Conservation (phyloP, 768 basidiomycete species). For the Chiua virens region DNA sequence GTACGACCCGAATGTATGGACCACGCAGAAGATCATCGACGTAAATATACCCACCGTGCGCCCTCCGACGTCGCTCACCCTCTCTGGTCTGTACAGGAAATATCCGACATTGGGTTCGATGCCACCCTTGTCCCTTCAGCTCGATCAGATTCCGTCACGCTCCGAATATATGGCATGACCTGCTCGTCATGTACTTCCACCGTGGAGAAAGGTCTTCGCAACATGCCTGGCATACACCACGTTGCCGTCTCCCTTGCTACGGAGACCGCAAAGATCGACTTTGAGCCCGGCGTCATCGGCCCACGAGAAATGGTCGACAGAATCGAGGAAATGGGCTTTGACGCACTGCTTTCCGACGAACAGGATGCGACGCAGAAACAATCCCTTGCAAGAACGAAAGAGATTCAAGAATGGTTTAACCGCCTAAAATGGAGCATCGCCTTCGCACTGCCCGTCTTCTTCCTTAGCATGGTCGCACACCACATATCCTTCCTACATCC, state of each 20-base stretch:
- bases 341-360: conserved; percentile 81
- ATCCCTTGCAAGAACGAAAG: conserved; percentile 85
- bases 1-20: conserved; percentile 85
- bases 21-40: conserved; percentile 70
- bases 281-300: conserved; percentile 70
- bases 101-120: conserved; percentile 91
- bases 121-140: conserved; percentile 70
- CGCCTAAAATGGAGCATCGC: conserved; percentile 71
- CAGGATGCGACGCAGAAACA: conserved; percentile 81
- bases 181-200: conserved; percentile 79
- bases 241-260: conserved; percentile 77
- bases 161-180: conserved; percentile 91
- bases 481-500: conserved; percentile 59
- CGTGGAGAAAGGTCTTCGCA: conserved; percentile 67
- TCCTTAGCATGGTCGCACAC: conserved; percentile 83
- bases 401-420: conserved; percentile 85
- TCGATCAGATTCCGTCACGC: conserved; percentile 64
- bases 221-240: conserved; percentile 69
- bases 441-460: conserved; percentile 94
- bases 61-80: conserved; percentile 4
- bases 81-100: conserved; percentile 57
- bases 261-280: conserved; percentile 71
- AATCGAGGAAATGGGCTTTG: conserved; percentile 87
- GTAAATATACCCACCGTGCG: conserved; percentile 36
- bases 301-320: conserved; percentile 87